A percentile compares a stretch with the other conserved stretches of the same genome.
Evolutionary conservation across 768 basidiomycete genomes (phyloP).

Genomic region (Cytidiella melzeri): DNA sequence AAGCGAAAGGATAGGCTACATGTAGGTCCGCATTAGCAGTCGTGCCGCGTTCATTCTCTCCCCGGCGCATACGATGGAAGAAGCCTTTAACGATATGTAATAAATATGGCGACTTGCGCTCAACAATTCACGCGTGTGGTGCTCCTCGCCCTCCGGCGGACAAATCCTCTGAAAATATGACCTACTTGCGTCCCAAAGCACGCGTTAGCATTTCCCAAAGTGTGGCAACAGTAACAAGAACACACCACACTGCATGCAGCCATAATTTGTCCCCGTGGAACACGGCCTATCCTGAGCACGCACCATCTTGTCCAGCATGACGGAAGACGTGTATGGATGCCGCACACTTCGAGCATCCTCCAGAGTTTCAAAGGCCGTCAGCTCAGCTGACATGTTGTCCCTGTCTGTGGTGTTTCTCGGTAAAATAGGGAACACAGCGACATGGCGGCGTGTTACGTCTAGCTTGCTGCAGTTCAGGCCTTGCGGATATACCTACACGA

Average conservation of each 20-base stretch:
- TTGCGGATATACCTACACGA: slow-evolving; percentile 6
- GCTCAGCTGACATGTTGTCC: slow-evolving; percentile 5
- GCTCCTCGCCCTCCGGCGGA: background rate
- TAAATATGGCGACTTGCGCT: background rate
- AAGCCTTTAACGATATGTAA: too few species aligned
- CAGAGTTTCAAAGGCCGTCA: slow-evolving; percentile 7
- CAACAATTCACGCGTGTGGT: background rate
- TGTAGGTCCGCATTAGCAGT: too few species aligned
- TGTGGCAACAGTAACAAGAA: background rate
- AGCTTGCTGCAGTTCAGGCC: background rate
- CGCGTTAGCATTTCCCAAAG: background rate
- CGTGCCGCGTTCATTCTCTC: too few species aligned
- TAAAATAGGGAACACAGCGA: slow-evolving; percentile 9
- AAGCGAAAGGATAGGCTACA: too few species aligned
- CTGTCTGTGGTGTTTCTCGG: slow-evolving; percentile 2
- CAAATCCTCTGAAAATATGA: background rate
- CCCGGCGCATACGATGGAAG: too few species aligned
- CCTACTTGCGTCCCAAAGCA: too few species aligned
- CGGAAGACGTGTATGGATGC: background rate
- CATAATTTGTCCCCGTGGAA: background rate
- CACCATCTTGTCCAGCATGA: background rate
- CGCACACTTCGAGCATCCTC: slow-evolving; percentile 6
- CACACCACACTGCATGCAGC: background rate
- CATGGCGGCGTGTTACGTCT: slow-evolving; percentile 4
- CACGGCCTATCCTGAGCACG: background rate